phyloP scores from a whole-genome alignment of 2,329 filamentous ascomycete genomes.

The Trichocomaceae sp. region DNA sequence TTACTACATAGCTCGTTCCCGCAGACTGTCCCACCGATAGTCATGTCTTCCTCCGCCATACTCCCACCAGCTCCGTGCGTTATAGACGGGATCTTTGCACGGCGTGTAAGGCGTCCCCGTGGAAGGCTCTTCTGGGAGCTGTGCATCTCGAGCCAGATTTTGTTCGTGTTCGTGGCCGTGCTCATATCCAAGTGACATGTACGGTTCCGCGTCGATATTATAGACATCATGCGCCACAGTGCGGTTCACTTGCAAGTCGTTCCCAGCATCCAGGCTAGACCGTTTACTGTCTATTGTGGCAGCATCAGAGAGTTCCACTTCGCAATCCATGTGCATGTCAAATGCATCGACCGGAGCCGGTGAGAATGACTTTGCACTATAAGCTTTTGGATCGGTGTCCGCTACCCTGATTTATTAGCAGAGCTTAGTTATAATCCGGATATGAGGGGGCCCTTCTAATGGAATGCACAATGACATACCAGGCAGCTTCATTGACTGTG shows the following conservation, averaged over 20 bases:
- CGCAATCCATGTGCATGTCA: conserved; percentile 8
- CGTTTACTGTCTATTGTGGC: conserved; percentile 6
- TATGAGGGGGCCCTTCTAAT: background rate
- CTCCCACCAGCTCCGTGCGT: conserved; percentile 35
- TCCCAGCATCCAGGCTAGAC: background rate
- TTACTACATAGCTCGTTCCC: conserved; percentile 4
- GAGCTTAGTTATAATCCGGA: background rate
- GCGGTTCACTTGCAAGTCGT: background rate
- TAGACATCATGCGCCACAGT: background rate
- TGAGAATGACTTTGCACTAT: background rate
- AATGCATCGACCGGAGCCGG: background rate
- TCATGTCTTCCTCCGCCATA: conserved; percentile 18
- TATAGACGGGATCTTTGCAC: conserved; percentile 38
- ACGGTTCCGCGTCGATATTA: conserved; percentile 6
- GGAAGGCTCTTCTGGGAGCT: conserved; percentile 21
- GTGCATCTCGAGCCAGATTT: background rate
- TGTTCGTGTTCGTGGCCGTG: conserved; percentile 2
- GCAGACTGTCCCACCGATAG: conserved; percentile 10
- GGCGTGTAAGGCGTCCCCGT: conserved; percentile 29
- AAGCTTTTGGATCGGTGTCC: background rate
- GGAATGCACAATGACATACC: conserved; percentile 1
- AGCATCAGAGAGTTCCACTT: conserved; percentile 1
- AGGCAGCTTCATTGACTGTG: background rate
- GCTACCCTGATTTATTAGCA: conserved; percentile 3
- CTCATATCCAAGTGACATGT: conserved; percentile 14